These are phyloP conservation scores for Paecilomyces sp. DNA, from an alignment of 2,329 filamentous ascomycete genomes.

Conservation along the genomic window DNA sequence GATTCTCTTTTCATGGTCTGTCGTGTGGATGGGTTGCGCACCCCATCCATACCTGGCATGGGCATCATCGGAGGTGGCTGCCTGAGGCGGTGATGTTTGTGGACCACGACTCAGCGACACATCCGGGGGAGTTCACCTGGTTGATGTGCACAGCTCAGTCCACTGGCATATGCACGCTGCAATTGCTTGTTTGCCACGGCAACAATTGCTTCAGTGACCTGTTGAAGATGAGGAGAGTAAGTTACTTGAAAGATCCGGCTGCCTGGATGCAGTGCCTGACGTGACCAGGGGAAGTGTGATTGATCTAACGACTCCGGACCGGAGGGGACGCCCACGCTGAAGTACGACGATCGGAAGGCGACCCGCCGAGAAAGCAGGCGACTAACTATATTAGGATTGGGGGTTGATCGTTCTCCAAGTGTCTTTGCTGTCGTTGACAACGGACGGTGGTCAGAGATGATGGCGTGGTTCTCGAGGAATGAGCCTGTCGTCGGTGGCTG, in stretches of 20 bases:
- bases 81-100: background rate
- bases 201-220: background rate
- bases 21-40: background rate
- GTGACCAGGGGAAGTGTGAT: background rate
- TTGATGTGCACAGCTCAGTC: background rate
- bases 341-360: background rate
- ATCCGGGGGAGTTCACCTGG: background rate
- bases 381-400: background rate
- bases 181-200: background rate
- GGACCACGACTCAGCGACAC: background rate
- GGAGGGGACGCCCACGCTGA: background rate
- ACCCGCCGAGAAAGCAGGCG: background rate
- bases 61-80: background rate
- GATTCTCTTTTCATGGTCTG: constrained; percentile 10
- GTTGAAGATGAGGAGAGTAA: background rate
- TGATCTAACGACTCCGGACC: background rate
- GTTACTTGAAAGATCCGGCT: background rate
- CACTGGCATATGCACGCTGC: background rate
- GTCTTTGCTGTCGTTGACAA: background rate
- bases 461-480: background rate
- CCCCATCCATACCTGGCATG: background rate
- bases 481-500: background rate
- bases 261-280: background rate
- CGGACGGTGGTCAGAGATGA: background rate
- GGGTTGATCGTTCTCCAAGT: background rate